Conservation (phyloP, 371 early-diverging fungal genomes). For the Sporodiniella umbellata region DNA sequence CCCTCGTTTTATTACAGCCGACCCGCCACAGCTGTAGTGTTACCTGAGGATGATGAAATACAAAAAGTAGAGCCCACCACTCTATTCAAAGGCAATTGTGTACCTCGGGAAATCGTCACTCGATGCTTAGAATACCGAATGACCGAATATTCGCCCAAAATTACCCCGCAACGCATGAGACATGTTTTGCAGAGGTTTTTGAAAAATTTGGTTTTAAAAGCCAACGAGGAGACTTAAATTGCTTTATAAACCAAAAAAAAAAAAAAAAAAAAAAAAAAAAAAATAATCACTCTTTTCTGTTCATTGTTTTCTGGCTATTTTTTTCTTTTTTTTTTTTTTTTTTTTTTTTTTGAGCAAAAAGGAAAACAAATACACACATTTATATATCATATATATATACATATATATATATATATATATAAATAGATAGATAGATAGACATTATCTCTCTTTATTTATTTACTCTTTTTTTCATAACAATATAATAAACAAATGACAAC, state of each 20-base stretch:
- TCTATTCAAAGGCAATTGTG: slow-evolving; percentile 18
- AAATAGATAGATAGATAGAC: no score
- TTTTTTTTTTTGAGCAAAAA: no score
- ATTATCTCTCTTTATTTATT: no score
- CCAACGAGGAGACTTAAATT: slow-evolving; percentile 32
- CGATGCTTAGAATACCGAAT: slow-evolving; percentile 45
- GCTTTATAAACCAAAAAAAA: background rate
- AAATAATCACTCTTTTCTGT: background rate
- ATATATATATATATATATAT: no score
- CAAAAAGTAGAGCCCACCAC: background rate
- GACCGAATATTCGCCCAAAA: slow-evolving; percentile 40
- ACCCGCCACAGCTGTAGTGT: slow-evolving; percentile 36
- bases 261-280: background rate
- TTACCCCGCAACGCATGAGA: slow-evolving; percentile 47
- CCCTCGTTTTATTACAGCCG: slow-evolving; percentile 49
- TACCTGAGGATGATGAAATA: slow-evolving; percentile 23
- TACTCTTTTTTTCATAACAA: no score
- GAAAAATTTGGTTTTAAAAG: slow-evolving; percentile 47
- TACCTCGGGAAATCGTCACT: slow-evolving; percentile 41
- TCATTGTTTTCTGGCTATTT: background rate
- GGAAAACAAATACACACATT: no score
- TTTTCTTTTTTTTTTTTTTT: background rate
- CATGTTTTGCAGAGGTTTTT: slow-evolving; percentile 45
- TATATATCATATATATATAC: no score
- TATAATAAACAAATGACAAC: background rate